Base-by-base conservation (phyloP, 768 basidiomycete genomes). In the Lepiota venenata region DNA sequence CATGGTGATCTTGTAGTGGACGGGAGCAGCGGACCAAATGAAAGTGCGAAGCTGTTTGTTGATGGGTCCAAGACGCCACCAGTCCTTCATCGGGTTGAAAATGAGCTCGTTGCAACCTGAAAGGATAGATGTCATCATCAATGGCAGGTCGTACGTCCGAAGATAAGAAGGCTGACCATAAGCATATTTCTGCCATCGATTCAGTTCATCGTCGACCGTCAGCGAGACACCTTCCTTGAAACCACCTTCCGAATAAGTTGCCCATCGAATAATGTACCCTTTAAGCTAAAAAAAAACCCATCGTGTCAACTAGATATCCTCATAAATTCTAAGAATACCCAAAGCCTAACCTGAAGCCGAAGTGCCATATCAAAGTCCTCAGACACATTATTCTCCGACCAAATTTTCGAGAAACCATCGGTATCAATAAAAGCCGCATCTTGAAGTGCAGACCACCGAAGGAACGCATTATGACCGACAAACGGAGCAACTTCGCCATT, bases 191-290 rank as follows among this genome's bases (percentile, higher is more conserved):
- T 94, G 91, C 93, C 93, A 96, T 2, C 93, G 70, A 61, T 94
- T 94, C 8, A 96, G 72, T 66, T 96, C 93, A 62, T 96, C 93
- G 48, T 93, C 91, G 51, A 84, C 85, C 0, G 93, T 94, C 14
- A 96, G 73, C 0, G 88, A 90, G 16, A 96, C 93, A 58, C 93
- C 93, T 63, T 96, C 93, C 71, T 93, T 89, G 75, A 94, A 95
- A 1, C 83, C 88, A 45, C 91, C 84, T 18, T 88, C 79, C 1
- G 84, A 87, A 67, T 95, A 95, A 0, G 88, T 90, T 25, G 91
- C 87, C 92, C 89, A 87, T 42, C 88, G 84, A 58, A 91, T 89
- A 59, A 81, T 83, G 64, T 89, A 91, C 0, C 85, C 88, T 62
- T 82, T 72, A 44, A 81, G 63, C 71, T 79, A 56, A 25, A n/a